Conservation (phyloP, 1,284 basidiomycete genomes). For the Bjerkandera adusta region DNA sequence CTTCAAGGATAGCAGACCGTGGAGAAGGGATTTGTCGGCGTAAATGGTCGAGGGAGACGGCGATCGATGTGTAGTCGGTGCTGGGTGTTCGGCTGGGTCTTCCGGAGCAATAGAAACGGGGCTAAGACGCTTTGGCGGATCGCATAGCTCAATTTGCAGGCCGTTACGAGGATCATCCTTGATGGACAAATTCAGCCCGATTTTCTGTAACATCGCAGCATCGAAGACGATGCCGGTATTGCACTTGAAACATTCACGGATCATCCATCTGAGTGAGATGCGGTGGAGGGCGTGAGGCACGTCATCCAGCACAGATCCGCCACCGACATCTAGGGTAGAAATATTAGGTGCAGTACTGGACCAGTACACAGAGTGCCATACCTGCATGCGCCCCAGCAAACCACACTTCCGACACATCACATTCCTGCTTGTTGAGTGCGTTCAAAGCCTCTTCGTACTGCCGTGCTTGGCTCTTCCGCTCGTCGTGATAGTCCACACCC, state of each 20-base stretch:
- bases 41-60: no score
- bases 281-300: constrained; percentile 15
- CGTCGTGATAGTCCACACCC: constrained; percentile 1
- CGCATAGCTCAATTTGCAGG: constrained; percentile 1
- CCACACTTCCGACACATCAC: constrained; percentile 21
- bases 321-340: constrained; percentile 51
- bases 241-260: constrained; percentile 38
- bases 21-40: neutral
- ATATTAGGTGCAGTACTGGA: no score
- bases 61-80: no score
- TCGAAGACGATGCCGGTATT: constrained; percentile 33
- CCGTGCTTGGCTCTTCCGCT: neutral
- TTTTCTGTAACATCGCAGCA: constrained; percentile 18
- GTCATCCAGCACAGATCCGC: constrained; percentile 47
- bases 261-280: constrained; percentile 35
- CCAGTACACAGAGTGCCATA: no score
- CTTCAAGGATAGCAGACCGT: neutral
- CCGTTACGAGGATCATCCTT: neutral
- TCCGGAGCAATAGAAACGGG: no score
- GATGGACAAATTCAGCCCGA: constrained; percentile 14
- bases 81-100: no score
- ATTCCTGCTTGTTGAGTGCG: neutral
- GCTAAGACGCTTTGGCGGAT: constrained; percentile 9
- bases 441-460: constrained; percentile 9
- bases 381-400: constrained; percentile 19